phyloP scores from a whole-genome alignment of 2,329 filamentous ascomycete species.

The Lizonia empirigonia region DNA sequence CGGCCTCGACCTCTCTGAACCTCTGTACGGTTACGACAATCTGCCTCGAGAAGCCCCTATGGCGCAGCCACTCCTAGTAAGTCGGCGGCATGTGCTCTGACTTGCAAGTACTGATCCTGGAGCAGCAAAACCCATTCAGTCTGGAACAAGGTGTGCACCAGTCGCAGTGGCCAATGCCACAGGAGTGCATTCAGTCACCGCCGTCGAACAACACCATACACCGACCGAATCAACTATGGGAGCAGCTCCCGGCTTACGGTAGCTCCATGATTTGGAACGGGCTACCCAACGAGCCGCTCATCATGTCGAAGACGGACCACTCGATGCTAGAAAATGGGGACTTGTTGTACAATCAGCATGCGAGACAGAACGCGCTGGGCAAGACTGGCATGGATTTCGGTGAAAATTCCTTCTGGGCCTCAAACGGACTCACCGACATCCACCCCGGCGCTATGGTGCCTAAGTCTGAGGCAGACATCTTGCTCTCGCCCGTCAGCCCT shows the following conservation, averaged over 20 bases:
- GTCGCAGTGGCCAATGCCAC: slow-evolving; percentile 15
- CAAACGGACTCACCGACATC: not conserved
- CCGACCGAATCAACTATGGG: not conserved
- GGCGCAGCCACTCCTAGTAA: slow-evolving; percentile 25
- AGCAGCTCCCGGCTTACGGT: not conserved
- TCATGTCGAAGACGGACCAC: slow-evolving; percentile 10
- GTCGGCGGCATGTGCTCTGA: not conserved
- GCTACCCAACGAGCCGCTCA: slow-evolving; percentile 11
- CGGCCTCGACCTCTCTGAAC: slow-evolving; percentile 1
- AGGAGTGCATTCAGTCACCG: not conserved
- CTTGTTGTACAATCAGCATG: slow-evolving; percentile 12
- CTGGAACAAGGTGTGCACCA: slow-evolving; percentile 6
- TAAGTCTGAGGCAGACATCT: slow-evolving; percentile 16
- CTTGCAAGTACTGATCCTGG: slow-evolving; percentile 2
- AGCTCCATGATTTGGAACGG: not conserved
- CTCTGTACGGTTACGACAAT: not conserved
- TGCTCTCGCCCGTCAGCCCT: slow-evolving; percentile 31
- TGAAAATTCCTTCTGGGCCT: not conserved
- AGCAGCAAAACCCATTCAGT: slow-evolving; percentile 18
- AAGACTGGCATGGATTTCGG: slow-evolving; percentile 12
- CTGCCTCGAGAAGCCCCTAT: slow-evolving; percentile 14
- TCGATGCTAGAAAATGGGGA: slow-evolving; percentile 10
- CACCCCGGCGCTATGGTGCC: not conserved
- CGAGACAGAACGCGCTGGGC: slow-evolving; percentile 2
- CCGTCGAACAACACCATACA: not conserved